Conservation (phyloP, 225 moss, liverwort and hornwort species). For the Ulota crispa region DNA sequence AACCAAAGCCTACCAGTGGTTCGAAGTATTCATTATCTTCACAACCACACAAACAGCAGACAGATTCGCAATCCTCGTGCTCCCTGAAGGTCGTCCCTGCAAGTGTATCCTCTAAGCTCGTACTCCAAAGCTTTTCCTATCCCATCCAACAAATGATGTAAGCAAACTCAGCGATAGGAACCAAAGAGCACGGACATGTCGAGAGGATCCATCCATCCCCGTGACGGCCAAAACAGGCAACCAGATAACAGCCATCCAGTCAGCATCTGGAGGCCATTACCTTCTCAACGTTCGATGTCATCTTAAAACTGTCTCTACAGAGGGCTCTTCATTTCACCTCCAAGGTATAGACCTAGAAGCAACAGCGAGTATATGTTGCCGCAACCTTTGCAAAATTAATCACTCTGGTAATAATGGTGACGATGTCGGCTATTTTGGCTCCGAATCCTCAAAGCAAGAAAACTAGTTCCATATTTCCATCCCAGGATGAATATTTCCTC, state of each 20-base stretch:
- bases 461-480: slow-evolving; percentile 63
- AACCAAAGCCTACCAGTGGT: slow-evolving; percentile 62
- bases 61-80: slow-evolving; percentile 42
- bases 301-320: slow-evolving; percentile 90
- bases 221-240: slow-evolving; percentile 63
- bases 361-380: slow-evolving; percentile 80
- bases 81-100: slow-evolving; percentile 54
- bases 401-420: slow-evolving; percentile 68
- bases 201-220: slow-evolving; percentile 39
- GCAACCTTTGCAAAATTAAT: slow-evolving; percentile 83
- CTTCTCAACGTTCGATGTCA: slow-evolving; percentile 89
- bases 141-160: slow-evolving; percentile 47
- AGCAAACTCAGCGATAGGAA: slow-evolving; percentile 48
- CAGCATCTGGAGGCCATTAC: slow-evolving; percentile 99
- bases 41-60: slow-evolving; percentile 93
- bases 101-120: slow-evolving; percentile 67
- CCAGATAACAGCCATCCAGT: slow-evolving; percentile 99
- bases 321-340: slow-evolving; percentile 81
- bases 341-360: slow-evolving; percentile 79
- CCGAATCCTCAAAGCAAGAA: slow-evolving; percentile 64
- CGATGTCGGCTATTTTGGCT: slow-evolving; percentile 48
- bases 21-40: slow-evolving; percentile 93
- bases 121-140: slow-evolving; percentile 71
- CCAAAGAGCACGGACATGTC: slow-evolving; percentile 13
- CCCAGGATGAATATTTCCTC: slow-evolving; percentile 71